Evolutionary conservation across 2,329 filamentous ascomycete species (phyloP), one percentile per base, ranked within the genome.

Genomic region (Massarina eburnea): DNA sequence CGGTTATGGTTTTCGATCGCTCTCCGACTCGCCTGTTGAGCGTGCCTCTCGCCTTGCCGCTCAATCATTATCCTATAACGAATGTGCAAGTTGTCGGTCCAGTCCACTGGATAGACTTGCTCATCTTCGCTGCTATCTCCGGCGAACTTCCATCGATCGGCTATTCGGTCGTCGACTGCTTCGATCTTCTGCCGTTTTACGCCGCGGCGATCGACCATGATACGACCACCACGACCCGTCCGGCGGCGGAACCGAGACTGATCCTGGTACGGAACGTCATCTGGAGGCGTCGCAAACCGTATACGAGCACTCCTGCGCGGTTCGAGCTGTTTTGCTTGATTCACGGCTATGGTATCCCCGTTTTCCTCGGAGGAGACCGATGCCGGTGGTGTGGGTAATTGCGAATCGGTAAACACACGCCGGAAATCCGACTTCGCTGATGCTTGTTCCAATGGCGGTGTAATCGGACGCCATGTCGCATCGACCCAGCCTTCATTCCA

Each of bases 401-500:
- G 66, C 41, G 60, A 63, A 39, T 66, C 58, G 33, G 67, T 67
- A 43, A 67, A 67, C 15, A 71, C 70, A 32, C 64, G 63, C 55
- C 69, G 69, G 56, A 71, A 73, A 36, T 68, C 62, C 19, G 66
- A 64, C 48, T 68, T 70, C 6, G 61, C 55, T 26, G 59, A 58
- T 6, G 62, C 50, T 39, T 62, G 62, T 43, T 89, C 86, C 61
- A 82, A 78, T 34, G 89, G 83, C 18, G 91, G 91, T 40, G 88
- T 89, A 55, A 97, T 80, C 40, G 92, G 91, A 55, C 86, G 85
- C 74, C 86, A 84, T 51, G 92, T 96, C 66, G 91, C 80, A 73
- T 97, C 91, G 61, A 95, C 82, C 75, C 89, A 91, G 64, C 89
- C 87, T 59, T 88, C 80, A 72, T 96, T 96, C 91, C 92, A 96